Evolutionary conservation across 192 early-diverging fungal genomes (phyloP).

Genomic region (Geranomyces michiganensis): DNA sequence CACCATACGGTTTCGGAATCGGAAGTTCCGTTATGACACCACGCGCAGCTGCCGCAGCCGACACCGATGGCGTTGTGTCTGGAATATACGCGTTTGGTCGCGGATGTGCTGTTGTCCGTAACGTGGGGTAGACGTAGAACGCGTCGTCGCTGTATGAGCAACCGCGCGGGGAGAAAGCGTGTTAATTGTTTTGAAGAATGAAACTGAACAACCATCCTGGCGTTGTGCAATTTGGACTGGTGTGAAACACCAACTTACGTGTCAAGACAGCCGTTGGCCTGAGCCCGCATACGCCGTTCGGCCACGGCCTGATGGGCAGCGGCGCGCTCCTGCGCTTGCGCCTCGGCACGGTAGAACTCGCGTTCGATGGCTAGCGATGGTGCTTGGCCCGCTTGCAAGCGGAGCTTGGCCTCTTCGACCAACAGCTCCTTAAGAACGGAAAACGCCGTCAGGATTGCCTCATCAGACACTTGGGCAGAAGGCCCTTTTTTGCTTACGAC

Average conservation of each 20-base stretch:
- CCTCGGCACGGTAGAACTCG: slow-evolving; percentile 50
- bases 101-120: slow-evolving; percentile 57
- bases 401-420: slow-evolving; percentile 44
- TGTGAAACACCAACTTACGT: slow-evolving; percentile 41
- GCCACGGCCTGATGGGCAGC: slow-evolving; percentile 18
- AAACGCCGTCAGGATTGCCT: neutral
- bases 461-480: neutral
- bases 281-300: slow-evolving; percentile 1
- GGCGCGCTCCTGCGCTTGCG: slow-evolving; percentile 29
- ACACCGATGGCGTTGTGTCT: slow-evolving; percentile 35
- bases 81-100: slow-evolving; percentile 65
- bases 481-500: neutral
- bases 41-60: slow-evolving; percentile 16
- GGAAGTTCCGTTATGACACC: slow-evolving; percentile 50
- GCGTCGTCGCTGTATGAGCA: slow-evolving; percentile 46
- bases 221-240: neutral
- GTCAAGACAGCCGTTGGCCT: slow-evolving; percentile 45
- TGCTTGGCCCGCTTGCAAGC: slow-evolving; percentile 43
- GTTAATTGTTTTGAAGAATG: neutral
- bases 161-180: neutral
- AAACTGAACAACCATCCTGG: no score
- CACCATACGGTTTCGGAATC: slow-evolving; percentile 65
- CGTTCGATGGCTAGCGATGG: slow-evolving; percentile 53
- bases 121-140: slow-evolving; percentile 51
- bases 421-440: slow-evolving; percentile 53